Base-by-base conservation (phyloP, 371 early-diverging fungal species). In the Apophysomyces sp. region DNA sequence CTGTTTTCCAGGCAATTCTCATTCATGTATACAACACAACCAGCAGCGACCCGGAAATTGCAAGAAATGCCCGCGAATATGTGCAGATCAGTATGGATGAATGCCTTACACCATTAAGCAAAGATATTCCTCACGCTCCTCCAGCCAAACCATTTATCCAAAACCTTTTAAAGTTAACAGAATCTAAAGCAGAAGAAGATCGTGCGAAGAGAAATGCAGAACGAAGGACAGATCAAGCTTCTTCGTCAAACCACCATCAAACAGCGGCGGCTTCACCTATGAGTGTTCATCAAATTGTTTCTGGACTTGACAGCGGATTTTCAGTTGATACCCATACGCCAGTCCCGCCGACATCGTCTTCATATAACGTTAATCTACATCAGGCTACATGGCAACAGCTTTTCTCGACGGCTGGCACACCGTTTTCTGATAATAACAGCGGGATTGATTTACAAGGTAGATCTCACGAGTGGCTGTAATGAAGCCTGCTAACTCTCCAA, bases 11-110 rank as follows among this genome's bases (percentile, higher is more conserved):
- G 39, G 77, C 81, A 1, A 64, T 71, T 1, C 57, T 80, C 26
- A 73, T 80, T 12, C 81, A 80, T 61, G 60, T 77, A 1, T 80
- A 73, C 49, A 72, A 77, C 27, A 72, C 72, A 18, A 76, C 72
- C 7, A 76, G 67, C 37, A 61, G 31, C 7, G 64, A 76, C 26
- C 68, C 66, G 4, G 55, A 52, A 4, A 34, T 76, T 4, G 68
- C 74, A 21, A 52, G 58, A 29, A 59, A 60, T 31, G 72, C 77
- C 15, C 66, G 61, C 12, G 56, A 72, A 24, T 77, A 77, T 58
- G 62, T 72, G 7, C 63, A 63, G 21, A 66, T 75, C 7, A 63
- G 74, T 30, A 65, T 44, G 39, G 62, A 77, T 15, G 72, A 76
- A 52, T 71, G 76, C 58, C 13, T 77, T 8, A 65, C 53, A 6